Percentiles rank a stretch among this genome's conserved stretches.
phyloP scores from a whole-genome alignment of 495 filamentous ascomycete species.

The Halenospora varia region DNA sequence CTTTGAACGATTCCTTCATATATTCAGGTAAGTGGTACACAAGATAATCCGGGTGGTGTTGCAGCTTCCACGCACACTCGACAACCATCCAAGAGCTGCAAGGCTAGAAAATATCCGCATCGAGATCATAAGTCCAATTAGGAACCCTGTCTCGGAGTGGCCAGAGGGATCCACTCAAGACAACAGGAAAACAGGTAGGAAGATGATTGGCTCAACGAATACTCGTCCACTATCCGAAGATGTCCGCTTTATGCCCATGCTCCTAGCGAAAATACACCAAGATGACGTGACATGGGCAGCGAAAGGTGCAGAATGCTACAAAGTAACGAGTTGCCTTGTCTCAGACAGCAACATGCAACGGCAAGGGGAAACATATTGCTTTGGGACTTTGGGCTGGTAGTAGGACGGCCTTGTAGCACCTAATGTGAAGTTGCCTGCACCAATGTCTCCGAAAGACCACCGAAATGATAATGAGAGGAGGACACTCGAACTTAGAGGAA shows the following conservation, averaged over 20 bases:
- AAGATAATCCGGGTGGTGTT: background rate
- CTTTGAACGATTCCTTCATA: too few relatives aligned
- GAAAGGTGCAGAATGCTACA: background rate
- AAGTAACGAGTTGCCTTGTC: background rate
- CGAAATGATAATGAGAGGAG: background rate
- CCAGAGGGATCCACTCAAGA: background rate
- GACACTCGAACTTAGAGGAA: background rate
- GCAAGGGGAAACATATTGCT: background rate
- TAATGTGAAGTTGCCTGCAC: background rate
- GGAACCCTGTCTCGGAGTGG: background rate
- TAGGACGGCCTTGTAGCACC: background rate
- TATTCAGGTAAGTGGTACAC: too few relatives aligned
- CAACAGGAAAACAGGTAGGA: background rate
- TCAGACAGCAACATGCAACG: background rate
- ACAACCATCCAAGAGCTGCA: background rate
- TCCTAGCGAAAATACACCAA: background rate
- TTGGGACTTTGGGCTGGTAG: background rate
- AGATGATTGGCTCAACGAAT: background rate
- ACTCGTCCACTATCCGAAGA: background rate
- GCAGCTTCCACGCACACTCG: background rate
- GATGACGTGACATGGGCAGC: background rate
- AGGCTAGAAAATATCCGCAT: background rate
- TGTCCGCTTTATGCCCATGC: background rate
- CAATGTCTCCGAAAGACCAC: background rate
- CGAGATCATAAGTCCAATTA: background rate